Base-by-base conservation (phyloP, 371 early-diverging fungal species). In the Batkoa obscura region DNA sequence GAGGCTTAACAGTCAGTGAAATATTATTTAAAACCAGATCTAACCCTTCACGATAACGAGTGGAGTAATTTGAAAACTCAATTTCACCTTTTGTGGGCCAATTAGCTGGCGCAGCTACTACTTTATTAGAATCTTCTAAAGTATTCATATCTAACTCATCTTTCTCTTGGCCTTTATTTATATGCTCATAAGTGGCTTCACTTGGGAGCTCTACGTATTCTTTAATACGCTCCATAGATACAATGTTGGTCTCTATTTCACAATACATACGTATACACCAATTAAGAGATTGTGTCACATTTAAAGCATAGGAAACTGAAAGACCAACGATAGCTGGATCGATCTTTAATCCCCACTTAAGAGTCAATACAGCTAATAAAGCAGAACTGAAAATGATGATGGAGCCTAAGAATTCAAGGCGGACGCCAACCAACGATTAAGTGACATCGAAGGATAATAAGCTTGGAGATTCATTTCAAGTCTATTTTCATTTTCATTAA, bases 371-470 rank as follows among this genome's bases (percentile, higher is more conserved):
- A 42, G 80, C 75, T 36, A 84, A 70, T 1, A 76, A 58, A 0
- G 86, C 69, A 6, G 81, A 77, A 31, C 72, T 68, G 34, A 84
- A 73, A 55, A 83, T 73, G 43, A 85, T 79, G 49, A 72, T 62
- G 5, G 76, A 73, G 13, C 79, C 78, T 58, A 79, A 70, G 38
- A 84, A 72, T 66, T 95, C 89, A 30, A 94, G 74, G 35, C 94
- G 83, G 10, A 93, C 77, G 91, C 90, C 13, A 94, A 64, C 88
- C 96, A 96, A 41, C 94, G 86, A 56, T 90, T 90, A 49, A 81
- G 74, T 0, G 79, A 72, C 35, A 90, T 68, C 3, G 76, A 80
- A 1, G 89, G 83, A 66, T 81, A 86, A 58, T 82, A 85, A 0
- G 88, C 89, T 43, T 74, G 73, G 59, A 79, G 80, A 63, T 89